phyloP scores from a whole-genome alignment of 176 grass and related monocot species.

The Eremochloa ophiuroides region DNA sequence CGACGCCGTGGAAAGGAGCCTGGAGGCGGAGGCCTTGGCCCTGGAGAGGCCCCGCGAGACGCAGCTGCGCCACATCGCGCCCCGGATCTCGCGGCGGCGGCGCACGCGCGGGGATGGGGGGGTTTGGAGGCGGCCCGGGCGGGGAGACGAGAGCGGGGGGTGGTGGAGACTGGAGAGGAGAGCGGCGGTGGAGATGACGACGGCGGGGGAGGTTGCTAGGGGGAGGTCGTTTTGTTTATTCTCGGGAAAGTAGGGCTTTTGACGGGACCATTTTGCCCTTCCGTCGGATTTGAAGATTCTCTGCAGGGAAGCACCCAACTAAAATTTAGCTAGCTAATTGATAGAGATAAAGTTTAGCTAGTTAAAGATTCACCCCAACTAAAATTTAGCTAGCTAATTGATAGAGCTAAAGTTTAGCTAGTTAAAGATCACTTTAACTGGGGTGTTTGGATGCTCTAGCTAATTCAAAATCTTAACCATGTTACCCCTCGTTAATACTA shows the following conservation, averaged over 20 bases:
- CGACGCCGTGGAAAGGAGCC: slow-evolving; percentile 55
- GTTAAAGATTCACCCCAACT: too few relatives aligned
- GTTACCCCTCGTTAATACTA: too few relatives aligned
- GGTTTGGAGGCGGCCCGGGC: not conserved
- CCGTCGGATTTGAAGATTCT: not conserved
- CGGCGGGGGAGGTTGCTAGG: not conserved
- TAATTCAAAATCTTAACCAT: too few relatives aligned
- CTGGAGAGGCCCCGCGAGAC: slow-evolving; percentile 58
- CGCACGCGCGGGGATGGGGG: not conserved
- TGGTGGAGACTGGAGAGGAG: too few relatives aligned
- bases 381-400: too few relatives aligned
- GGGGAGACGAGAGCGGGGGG: not conserved
- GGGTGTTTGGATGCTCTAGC: too few relatives aligned
- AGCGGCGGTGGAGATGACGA: slow-evolving; percentile 4
- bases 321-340: too few relatives aligned
- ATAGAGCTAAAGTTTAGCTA: too few relatives aligned
- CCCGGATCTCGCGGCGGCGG: slow-evolving; percentile 11
- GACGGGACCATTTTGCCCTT: slow-evolving; percentile 9
- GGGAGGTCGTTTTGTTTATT: not conserved
- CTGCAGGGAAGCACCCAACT: too few relatives aligned
- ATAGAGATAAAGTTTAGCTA: too few relatives aligned
- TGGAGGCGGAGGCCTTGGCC: slow-evolving; percentile 43
- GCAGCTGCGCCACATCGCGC: slow-evolving; percentile 82
- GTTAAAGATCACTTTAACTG: too few relatives aligned
- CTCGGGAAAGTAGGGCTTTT: not conserved